Conservation (phyloP, 2,329 filamentous ascomycete species). For the Trichoderma semiorbis region DNA sequence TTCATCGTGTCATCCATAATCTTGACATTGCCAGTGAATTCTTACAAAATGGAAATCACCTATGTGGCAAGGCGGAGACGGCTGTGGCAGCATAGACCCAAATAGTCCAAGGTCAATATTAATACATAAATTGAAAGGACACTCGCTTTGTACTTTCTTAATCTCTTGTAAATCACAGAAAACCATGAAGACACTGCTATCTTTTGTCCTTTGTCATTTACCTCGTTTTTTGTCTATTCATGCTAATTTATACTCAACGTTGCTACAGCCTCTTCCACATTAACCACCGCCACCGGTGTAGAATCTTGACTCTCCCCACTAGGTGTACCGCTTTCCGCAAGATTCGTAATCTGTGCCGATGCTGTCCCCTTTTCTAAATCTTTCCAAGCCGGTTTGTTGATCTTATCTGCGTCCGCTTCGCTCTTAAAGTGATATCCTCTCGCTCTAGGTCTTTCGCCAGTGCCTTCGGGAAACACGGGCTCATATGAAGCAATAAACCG, state of each 20-base stretch:
- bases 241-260: background rate
- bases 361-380: slow-evolving; percentile 37
- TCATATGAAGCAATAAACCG: slow-evolving; percentile 59
- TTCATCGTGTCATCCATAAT: background rate
- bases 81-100: background rate
- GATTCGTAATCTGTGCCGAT: background rate
- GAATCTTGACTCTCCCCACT: background rate
- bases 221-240: background rate
- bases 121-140: background rate
- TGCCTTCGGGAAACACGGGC: slow-evolving; percentile 65
- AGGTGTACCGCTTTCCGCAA: background rate
- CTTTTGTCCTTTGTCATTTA: background rate
- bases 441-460: slow-evolving; percentile 72
- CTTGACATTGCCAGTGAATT: background rate
- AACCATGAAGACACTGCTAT: background rate
- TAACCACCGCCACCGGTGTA: background rate
- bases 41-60: background rate
- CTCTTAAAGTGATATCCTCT: slow-evolving; percentile 81
- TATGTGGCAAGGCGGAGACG: background rate
- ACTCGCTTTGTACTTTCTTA: background rate
- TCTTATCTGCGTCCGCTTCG: slow-evolving; percentile 60
- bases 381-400: slow-evolving; percentile 66
- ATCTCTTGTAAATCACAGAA: background rate
- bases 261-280: slow-evolving; percentile 1
- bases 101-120: background rate